Conservation (phyloP, 2,329 filamentous ascomycete species). For the Cyphellophora europaea region DNA sequence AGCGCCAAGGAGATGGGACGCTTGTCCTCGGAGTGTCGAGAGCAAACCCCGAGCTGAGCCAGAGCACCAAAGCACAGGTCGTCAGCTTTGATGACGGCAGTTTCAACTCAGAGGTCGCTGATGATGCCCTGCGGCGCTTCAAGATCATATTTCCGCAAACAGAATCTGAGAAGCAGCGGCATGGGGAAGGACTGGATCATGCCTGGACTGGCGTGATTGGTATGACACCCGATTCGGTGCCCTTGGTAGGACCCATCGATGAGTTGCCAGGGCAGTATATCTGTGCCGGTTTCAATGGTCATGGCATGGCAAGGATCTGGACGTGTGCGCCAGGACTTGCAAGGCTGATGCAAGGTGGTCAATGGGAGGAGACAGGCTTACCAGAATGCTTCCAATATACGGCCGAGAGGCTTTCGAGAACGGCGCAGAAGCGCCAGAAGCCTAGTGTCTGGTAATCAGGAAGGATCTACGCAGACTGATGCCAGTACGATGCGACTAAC, state of each 20-base stretch:
- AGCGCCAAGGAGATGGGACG: constrained; percentile 33
- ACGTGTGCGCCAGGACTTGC: constrained; percentile 36
- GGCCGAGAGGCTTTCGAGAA: constrained; percentile 16
- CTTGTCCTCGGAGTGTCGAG: constrained; percentile 34
- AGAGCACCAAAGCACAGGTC: constrained; percentile 20
- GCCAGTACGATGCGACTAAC: no score
- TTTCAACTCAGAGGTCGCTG: constrained; percentile 31
- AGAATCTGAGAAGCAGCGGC: constrained; percentile 14
- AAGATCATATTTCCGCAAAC: constrained; percentile 25
- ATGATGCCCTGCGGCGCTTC: constrained; percentile 29
- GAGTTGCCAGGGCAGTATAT: constrained; percentile 36
- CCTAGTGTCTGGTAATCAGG: constrained; percentile 3
- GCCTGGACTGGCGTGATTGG: constrained; percentile 40
- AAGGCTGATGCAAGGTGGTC: constrained; percentile 30
- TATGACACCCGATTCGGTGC: constrained; percentile 38
- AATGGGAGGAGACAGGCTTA: constrained; percentile 29
- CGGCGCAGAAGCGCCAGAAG: constrained; percentile 1
- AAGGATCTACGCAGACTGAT: background rate
- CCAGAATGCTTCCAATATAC: constrained; percentile 29
- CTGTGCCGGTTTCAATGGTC: constrained; percentile 42
- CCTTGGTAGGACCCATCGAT: constrained; percentile 35
- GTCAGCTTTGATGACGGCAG: constrained; percentile 30
- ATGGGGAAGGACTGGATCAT: constrained; percentile 37
- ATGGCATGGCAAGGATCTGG: constrained; percentile 40
- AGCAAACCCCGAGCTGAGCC: constrained; percentile 30